These are phyloP conservation scores for Gleditsia sinensis DNA, from an alignment of 306 rosid species.

Conservation along the genomic window DNA sequence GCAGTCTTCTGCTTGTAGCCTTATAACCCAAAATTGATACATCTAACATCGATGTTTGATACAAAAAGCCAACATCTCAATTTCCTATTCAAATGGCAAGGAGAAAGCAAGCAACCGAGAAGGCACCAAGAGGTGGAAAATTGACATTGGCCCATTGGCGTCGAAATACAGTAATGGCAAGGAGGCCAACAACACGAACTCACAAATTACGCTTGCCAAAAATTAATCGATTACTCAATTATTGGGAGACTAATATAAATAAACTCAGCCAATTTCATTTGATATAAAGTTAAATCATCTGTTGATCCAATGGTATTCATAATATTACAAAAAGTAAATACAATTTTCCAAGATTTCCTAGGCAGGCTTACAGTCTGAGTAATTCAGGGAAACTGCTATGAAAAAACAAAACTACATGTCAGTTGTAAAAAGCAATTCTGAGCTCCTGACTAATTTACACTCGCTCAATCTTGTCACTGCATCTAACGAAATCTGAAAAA, in stretches of 20 bases:
- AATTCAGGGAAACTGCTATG: conserved; percentile 30
- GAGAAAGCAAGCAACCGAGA: too few species aligned
- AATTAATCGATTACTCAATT: background rate
- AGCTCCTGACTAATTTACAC: conserved; percentile 30
- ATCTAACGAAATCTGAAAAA: conserved; percentile 7
- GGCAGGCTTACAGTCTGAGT: background rate
- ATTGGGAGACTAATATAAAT: background rate
- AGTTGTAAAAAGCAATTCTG: conserved; percentile 7
- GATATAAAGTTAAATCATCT: background rate
- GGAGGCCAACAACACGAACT: background rate
- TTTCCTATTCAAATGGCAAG: too few species aligned
- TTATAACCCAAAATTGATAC: too few species aligned
- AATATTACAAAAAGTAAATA: background rate
- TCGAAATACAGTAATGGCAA: background rate
- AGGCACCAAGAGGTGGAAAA: too few species aligned
- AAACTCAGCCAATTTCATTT: background rate
- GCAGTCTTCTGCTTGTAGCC: too few species aligned
- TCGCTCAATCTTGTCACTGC: conserved; percentile 5
- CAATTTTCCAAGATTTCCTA: conserved; percentile 1
- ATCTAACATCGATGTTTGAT: too few species aligned
- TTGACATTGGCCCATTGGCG: too few species aligned
- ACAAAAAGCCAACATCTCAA: too few species aligned
- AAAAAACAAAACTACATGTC: conserved; percentile 32
- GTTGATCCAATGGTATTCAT: background rate
- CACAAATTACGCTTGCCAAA: background rate